Evolutionary conservation across 495 filamentous ascomycete genomes (phyloP).

Genomic region (Penicillium maclennaniae): DNA sequence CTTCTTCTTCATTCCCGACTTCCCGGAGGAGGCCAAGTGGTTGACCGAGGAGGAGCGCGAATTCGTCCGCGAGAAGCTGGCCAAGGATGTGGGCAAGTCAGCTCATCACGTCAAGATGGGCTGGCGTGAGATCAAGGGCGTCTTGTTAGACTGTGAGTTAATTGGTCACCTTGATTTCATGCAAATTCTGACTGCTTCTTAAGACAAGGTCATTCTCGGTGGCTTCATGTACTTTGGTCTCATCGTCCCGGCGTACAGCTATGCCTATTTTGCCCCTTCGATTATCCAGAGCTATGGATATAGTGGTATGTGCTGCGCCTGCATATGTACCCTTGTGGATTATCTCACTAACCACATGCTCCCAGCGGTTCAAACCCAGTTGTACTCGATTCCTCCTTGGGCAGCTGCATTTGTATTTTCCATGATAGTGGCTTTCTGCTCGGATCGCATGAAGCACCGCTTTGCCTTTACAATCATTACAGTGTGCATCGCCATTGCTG

Average conservation of each 20-base stretch:
- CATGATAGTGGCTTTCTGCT: slow-evolving; percentile 65
- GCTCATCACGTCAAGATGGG: slow-evolving; percentile 63
- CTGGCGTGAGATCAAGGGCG: slow-evolving; percentile 57
- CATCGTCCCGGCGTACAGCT: slow-evolving; percentile 82
- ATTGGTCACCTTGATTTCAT: neutral
- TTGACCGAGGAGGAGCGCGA: slow-evolving; percentile 69
- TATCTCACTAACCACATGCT: slow-evolving; percentile 19
- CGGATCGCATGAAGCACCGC: slow-evolving; percentile 68
- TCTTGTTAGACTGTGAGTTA: slow-evolving; percentile 70
- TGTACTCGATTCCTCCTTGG: slow-evolving; percentile 83
- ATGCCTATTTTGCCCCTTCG: slow-evolving; percentile 73
- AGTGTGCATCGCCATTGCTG: slow-evolving; percentile 60
- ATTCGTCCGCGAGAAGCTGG: slow-evolving; percentile 70
- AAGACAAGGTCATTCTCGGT: slow-evolving; percentile 66
- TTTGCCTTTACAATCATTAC: slow-evolving; percentile 67
- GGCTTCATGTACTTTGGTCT: slow-evolving; percentile 82
- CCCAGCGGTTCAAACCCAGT: slow-evolving; percentile 65
- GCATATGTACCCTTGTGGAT: neutral
- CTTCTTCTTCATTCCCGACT: slow-evolving; percentile 79
- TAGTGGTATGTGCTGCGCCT: slow-evolving; percentile 26
- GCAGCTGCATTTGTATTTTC: slow-evolving; percentile 73
- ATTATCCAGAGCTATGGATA: slow-evolving; percentile 70
- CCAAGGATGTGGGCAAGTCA: slow-evolving; percentile 72
- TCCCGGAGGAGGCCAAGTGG: slow-evolving; percentile 58
- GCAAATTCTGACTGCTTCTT: slow-evolving; percentile 5